Conservation (phyloP, 495 filamentous ascomycete genomes). For the Lepidopterella palustris region DNA sequence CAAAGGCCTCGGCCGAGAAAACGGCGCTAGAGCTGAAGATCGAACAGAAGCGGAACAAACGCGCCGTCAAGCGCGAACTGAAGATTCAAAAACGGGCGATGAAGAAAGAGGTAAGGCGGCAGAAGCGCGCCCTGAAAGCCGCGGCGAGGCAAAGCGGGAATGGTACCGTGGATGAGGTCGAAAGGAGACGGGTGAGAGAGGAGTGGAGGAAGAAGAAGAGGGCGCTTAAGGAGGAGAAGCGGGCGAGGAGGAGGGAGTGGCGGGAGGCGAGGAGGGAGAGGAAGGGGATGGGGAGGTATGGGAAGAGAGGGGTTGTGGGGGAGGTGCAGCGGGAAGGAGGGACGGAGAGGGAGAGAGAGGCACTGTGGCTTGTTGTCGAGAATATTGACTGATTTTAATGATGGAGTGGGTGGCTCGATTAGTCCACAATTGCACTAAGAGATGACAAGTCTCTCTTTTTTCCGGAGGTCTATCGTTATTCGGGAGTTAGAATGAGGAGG, state of each 20-base stretch:
- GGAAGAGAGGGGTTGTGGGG: background rate
- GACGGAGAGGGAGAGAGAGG: background rate
- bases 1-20: slow-evolving; percentile 5
- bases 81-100: slow-evolving; percentile 7
- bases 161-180: background rate
- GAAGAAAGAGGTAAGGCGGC: background rate
- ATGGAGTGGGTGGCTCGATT: too few relatives aligned
- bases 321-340: background rate
- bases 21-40: slow-evolving; percentile 13
- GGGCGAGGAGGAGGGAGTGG: background rate
- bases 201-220: slow-evolving; percentile 2
- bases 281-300: background rate
- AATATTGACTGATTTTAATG: too few relatives aligned
- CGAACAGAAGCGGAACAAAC: slow-evolving; percentile 15
- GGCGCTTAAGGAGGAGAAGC: background rate
- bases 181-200: slow-evolving; percentile 1
- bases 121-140: slow-evolving; percentile 9
- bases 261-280: background rate
- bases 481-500: too few relatives aligned
- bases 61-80: slow-evolving; percentile 4
- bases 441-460: too few relatives aligned
- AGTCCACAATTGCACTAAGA: too few relatives aligned
- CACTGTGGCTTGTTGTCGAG: slow-evolving; percentile 26
- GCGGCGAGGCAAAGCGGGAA: too few relatives aligned
- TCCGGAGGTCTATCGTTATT: too few relatives aligned